phyloP scores from a whole-genome alignment of 345 rosid genomes.

The Populus pruinosa region DNA sequence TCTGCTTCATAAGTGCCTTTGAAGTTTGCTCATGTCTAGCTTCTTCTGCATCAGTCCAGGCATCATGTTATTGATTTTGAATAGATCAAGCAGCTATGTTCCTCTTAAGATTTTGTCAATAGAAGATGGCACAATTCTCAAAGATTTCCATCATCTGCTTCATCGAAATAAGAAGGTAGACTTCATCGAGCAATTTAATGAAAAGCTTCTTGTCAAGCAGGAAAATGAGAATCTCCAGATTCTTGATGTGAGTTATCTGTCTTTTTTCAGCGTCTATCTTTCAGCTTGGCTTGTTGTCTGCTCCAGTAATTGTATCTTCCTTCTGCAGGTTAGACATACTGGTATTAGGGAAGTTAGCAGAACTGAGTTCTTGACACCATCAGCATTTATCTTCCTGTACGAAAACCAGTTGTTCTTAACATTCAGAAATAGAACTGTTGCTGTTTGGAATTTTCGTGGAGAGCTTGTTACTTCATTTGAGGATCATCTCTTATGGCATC shows the following conservation, averaged over 20 bases:
- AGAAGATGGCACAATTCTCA: constrained; percentile 97
- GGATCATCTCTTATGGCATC: constrained; percentile 95
- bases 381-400: constrained; percentile 88
- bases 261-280: not conserved
- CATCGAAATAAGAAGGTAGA: constrained; percentile 96
- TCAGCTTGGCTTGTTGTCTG: not conserved
- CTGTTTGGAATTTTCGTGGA: constrained; percentile 96
- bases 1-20: not conserved
- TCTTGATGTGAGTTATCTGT: constrained; percentile 66
- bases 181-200: constrained; percentile 95
- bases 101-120: constrained; percentile 85
- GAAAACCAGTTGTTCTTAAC: constrained; percentile 95
- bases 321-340: constrained; percentile 65
- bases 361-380: constrained; percentile 87
- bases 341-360: constrained; percentile 77
- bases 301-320: not conserved
- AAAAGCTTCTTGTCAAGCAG: constrained; percentile 98
- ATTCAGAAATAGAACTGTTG: constrained; percentile 76
- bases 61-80: constrained; percentile 89
- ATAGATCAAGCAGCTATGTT: constrained; percentile 70
- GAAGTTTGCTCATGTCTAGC: constrained; percentile 6
- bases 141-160: constrained; percentile 82
- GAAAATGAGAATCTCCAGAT: constrained; percentile 97
- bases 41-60: constrained; percentile 64
- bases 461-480: constrained; percentile 97